Percentiles rank a stretch among this genome's conserved stretches.
Conservation (phyloP, 2,329 filamentous ascomycete genomes). For the Aureobasidium sp. region DNA sequence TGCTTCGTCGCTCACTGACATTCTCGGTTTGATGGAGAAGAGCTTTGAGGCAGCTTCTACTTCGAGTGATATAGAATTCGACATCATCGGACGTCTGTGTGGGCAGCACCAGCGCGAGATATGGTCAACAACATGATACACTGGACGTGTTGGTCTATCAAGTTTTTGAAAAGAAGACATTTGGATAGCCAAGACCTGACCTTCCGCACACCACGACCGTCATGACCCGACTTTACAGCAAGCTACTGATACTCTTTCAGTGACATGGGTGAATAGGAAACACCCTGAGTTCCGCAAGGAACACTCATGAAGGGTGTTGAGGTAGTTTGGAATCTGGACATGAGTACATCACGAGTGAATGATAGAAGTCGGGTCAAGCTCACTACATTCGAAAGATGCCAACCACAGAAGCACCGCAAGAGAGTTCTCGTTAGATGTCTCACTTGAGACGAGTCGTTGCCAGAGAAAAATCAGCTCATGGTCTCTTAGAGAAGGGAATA, state of each 20-base stretch:
- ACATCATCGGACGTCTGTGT: not conserved
- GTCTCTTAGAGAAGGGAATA: not conserved
- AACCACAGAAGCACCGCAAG: not conserved
- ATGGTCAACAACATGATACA: not conserved
- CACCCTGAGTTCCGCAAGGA: not conserved
- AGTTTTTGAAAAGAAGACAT: not conserved
- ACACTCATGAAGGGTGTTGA: not conserved
- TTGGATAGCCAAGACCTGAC: not conserved
- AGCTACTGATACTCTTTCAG: not conserved
- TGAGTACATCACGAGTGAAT: conserved; percentile 3
- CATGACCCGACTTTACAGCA: not conserved
- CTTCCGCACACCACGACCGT: not conserved
- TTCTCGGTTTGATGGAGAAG: not conserved
- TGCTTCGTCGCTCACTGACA: not conserved
- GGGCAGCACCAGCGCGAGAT: not conserved
- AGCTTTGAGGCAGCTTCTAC: not conserved
- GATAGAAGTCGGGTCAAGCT: not conserved
- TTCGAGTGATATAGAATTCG: no score
- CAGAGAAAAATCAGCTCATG: not conserved
- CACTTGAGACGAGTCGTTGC: not conserved
- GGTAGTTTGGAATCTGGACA: not conserved
- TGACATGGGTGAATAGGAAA: not conserved
- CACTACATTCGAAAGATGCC: not conserved
- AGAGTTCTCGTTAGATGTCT: not conserved
- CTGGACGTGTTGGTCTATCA: not conserved